Base-by-base conservation (phyloP, 768 basidiomycete genomes). In the Lactarius hengduanensis region DNA sequence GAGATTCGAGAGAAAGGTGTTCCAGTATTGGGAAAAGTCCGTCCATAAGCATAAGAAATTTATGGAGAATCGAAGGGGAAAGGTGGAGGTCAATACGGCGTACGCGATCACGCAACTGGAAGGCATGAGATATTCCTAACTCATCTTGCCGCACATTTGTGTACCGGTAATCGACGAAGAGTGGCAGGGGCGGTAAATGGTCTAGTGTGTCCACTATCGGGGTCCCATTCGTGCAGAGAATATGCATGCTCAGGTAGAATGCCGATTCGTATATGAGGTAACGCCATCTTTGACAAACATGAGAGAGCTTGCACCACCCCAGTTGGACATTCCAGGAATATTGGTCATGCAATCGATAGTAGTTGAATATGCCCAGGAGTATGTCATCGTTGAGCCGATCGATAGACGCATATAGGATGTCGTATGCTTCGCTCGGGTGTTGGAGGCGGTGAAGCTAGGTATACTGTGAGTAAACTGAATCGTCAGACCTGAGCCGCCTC, bases 261-360 rank as follows among this genome's bases (percentile, higher is more conserved):
- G 43, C 9, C 9, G 20, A 45, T 32, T 26, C 26, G 18, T 15
- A 20, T 28, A 55, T 20, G 54, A 55, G 26, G 26, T 55, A 13
- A 15, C 54, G 54, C 54, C 54, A 55, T 55, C 28, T 55, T n/a
- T 32, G 54, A 55, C 54, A 55, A 20, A 55, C 20, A n/a, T 45
- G 43, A 45, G 20, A 45, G 43, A 45, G 43, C 20, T 45, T 45
- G 43, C 43, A n/a, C 43, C 43, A 45, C 43, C 18, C 18, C n/a
- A 9, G 20, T 45, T 8, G 43, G 20, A n/a, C 9, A n/a, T 55
- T 55, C 54, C 54, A 55, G 13, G 2, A 4, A 55, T 55, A 5
- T 26, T 55, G 28, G 8, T 53, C 50, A 10, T 55, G 18, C 54
- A 55, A 5, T 32, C 54, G 22, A 4, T 55, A 55, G 13, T 0